Base-by-base conservation (phyloP, 495 filamentous ascomycete species). In the Cairneyella variabilis region DNA sequence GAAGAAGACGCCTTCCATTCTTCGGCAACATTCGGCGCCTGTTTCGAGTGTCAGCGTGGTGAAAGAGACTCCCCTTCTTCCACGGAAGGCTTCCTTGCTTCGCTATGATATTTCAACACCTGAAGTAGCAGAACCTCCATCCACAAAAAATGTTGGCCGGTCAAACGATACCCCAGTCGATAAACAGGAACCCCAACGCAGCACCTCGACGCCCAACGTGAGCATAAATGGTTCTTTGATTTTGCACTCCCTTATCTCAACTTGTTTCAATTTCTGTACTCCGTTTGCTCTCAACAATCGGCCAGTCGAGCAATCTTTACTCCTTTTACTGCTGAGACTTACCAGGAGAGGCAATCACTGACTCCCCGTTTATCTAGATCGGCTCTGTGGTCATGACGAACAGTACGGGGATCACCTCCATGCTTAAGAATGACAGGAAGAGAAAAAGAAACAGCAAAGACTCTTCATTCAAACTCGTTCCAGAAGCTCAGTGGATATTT, bases 401-500 rank as follows among this genome's bases (percentile, higher is more conserved):
- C 22, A 56, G 60, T 20, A 57, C 51, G 8, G 43, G 53, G 26
- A 48, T 56, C 30, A 58, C 54, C 25, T 54, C 45, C 21, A 48
- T 55, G 55, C 22, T 51, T 11, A 54, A 52, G 44, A 56, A 53
- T 12, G 14, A 14, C 28, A n/a, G n/a, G 21, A 60, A 52, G 17
- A 66, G 61, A 41, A 84, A 84, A 58, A 67, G 80, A 45, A 86
- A 83, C 60, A 66, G 67, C 42, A 59, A 57, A 28, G 37, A 41
- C 2, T n/a, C 25, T 66, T 62, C 63, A 50, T 45, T 64, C 47
- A 75, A 66, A 30, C 41, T 69, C 2, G 69, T 82, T 1, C 80
- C 86, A 1, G 82, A 85, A 50, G 64, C 72, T 3, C 71, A 80
- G 50, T 77, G 82, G 58, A 79, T 91, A 10, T 86, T 95, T 67